Evolutionary conservation across 257 asterid genomes (phyloP).

Genomic region (Ballota nigra): DNA sequence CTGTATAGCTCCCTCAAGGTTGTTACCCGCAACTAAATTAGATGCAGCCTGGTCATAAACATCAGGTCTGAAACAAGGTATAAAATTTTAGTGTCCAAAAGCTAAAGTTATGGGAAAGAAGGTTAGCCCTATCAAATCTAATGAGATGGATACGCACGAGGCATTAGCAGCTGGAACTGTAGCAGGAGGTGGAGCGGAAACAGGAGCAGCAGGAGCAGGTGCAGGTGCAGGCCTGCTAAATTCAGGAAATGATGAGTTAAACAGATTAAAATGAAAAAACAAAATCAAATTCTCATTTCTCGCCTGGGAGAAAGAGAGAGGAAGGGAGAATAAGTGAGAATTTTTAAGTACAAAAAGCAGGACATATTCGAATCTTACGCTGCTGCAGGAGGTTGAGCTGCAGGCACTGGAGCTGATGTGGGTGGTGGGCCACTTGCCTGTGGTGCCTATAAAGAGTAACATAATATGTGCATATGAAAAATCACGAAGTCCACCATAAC

Average conservation of each 20-base stretch:
- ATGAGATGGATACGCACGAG: slow-evolving; percentile 30
- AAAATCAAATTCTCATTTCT: not conserved
- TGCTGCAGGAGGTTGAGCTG: slow-evolving; percentile 32
- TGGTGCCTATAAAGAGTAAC: slow-evolving; percentile 39
- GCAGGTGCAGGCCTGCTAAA: slow-evolving; percentile 32
- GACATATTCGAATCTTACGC: slow-evolving; percentile 32
- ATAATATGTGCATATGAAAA: not conserved
- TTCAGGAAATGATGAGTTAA: not conserved
- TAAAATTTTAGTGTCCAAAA: not conserved
- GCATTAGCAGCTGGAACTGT: slow-evolving; percentile 27
- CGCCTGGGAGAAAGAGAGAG: not conserved
- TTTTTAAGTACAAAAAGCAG: not conserved
- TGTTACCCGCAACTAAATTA: slow-evolving; percentile 65
- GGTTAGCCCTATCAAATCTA: not conserved
- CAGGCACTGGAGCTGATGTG: slow-evolving; percentile 37
- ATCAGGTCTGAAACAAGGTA: slow-evolving; percentile 36
- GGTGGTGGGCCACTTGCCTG: slow-evolving; percentile 40
- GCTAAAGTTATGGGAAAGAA: not conserved
- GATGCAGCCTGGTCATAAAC: slow-evolving; percentile 71
- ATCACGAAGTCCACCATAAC: not conserved
- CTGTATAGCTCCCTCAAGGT: slow-evolving; percentile 62
- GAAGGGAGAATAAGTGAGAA: not conserved
- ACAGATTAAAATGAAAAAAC: not conserved
- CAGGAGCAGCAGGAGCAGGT: not conserved
- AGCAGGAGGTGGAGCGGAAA: slow-evolving; percentile 25